These are phyloP conservation scores for Hypoxylon perforatum DNA, from an alignment of 495 filamentous ascomycete genomes.

Conservation along the genomic window DNA sequence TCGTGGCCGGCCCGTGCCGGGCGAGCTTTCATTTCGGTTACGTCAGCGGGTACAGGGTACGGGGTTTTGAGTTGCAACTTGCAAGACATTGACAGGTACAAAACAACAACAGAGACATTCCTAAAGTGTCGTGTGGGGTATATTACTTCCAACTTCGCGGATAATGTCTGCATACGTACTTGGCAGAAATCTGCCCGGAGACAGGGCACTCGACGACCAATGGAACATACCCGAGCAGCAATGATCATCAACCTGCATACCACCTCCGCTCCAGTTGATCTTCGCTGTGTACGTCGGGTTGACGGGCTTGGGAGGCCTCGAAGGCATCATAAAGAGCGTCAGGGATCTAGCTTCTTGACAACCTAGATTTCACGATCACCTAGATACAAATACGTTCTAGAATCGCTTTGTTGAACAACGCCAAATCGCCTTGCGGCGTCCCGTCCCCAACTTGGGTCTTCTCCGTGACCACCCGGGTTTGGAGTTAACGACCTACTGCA, in stretches of 20 bases:
- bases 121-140: slow-evolving; percentile 4
- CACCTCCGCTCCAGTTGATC: slow-evolving; percentile 23
- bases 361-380: not conserved
- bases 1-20: slow-evolving; percentile 18
- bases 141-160: slow-evolving; percentile 21
- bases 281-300: slow-evolving; percentile 21
- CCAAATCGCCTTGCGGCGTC: slow-evolving; percentile 9
- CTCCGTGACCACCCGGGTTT: slow-evolving; percentile 25
- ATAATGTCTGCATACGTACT: slow-evolving; percentile 18
- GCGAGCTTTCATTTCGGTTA: slow-evolving; percentile 16
- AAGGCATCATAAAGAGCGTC: not conserved
- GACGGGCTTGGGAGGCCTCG: slow-evolving; percentile 22
- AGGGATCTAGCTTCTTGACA: not conserved
- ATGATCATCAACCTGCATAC: slow-evolving; percentile 19
- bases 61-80: slow-evolving; percentile 5
- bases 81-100: slow-evolving; percentile 1
- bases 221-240: slow-evolving; percentile 11
- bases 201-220: slow-evolving; percentile 1
- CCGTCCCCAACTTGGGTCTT: slow-evolving; percentile 2
- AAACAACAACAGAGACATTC: slow-evolving; percentile 18
- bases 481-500: slow-evolving; percentile 20
- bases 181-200: slow-evolving; percentile 11
- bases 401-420: slow-evolving; percentile 13
- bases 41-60: slow-evolving; percentile 27
- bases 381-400: slow-evolving; percentile 3